Percentiles rank a stretch among this genome's conserved stretches.
These are phyloP conservation scores for Sapria himalayana DNA, from an alignment of 345 rosid species.

Conservation along the genomic window DNA sequence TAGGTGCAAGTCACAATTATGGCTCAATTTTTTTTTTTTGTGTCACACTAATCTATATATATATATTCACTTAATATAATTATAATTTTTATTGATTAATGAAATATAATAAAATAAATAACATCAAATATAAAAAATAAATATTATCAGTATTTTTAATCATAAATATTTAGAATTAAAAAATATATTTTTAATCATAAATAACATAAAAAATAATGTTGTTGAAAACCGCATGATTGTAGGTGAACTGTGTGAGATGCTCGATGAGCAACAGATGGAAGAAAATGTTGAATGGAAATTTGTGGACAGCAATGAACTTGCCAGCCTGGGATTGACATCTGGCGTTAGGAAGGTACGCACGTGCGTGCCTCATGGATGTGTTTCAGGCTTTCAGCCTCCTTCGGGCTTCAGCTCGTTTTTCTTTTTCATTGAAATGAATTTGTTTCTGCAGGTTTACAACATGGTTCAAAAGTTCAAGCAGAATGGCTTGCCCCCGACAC, in stretches of 20 bases:
- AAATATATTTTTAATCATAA: no score
- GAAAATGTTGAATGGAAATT: conserved; percentile 20
- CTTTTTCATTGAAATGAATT: conserved; percentile 1
- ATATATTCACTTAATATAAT: no score
- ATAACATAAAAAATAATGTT: no score
- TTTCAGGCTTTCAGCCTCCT: not conserved
- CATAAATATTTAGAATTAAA: no score
- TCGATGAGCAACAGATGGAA: conserved; percentile 12
- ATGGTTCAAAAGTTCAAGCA: conserved; percentile 44
- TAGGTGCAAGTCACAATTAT: no score
- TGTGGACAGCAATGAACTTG: conserved; percentile 24
- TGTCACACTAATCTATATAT: no score
- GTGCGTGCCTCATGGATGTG: not conserved
- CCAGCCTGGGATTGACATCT: conserved; percentile 42
- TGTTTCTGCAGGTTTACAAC: conserved; percentile 22
- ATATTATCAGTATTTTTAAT: no score
- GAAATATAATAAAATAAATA: no score
- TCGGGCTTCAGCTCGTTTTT: not conserved
- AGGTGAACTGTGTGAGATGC: conserved; percentile 15
- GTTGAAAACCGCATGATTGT: no score
- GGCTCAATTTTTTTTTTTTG: no score
- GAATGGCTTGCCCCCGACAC: conserved; percentile 5
- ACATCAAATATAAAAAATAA: no score
- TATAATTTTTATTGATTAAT: no score
- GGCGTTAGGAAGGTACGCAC: conserved; percentile 42